phyloP scores from a whole-genome alignment of 2,329 filamentous ascomycete species.

The Hysterium pulicare region DNA sequence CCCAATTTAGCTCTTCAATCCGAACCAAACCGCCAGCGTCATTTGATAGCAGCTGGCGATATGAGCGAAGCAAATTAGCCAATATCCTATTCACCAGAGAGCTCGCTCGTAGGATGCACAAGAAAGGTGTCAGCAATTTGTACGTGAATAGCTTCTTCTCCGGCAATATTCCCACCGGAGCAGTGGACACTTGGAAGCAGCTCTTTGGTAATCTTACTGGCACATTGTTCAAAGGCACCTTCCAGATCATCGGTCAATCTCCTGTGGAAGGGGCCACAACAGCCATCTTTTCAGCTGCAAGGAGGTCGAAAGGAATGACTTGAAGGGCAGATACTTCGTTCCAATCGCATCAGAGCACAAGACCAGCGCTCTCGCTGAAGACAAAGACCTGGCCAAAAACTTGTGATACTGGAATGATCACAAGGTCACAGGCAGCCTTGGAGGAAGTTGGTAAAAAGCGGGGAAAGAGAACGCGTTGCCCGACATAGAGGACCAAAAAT shows the following conservation, averaged over 20 bases:
- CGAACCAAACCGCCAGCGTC: conserved; percentile 14
- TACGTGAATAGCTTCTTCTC: conserved; percentile 33
- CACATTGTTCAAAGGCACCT: conserved; percentile 16
- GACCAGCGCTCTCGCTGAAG: conserved; percentile 21
- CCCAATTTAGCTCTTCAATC: conserved; percentile 18
- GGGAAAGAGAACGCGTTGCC: no score
- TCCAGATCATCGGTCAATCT: conserved; percentile 21
- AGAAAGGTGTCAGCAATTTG: conserved; percentile 17
- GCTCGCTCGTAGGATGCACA: conserved; percentile 20
- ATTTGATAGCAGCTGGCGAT: conserved; percentile 27
- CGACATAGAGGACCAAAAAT: no score
- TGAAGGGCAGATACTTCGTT: conserved; percentile 36
- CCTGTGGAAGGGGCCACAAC: conserved; percentile 27
- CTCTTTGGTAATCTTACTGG: conserved; percentile 21
- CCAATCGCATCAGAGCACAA: conserved; percentile 31
- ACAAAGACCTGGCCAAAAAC: conserved; percentile 28
- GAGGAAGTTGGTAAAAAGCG: conserved; percentile 7
- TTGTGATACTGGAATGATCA: conserved; percentile 34
- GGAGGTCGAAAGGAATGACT: conserved; percentile 15
- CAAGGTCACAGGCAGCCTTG: conserved; percentile 6
- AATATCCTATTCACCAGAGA: conserved; percentile 33
- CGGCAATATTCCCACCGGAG: conserved; percentile 32
- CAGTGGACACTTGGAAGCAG: conserved; percentile 26
- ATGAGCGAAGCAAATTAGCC: conserved; percentile 31
- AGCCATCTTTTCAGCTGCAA: conserved; percentile 25